Evolutionary conservation across 108 stramenopile species (phyloP), one percentile per base, ranked within the genome.

Genomic region (Cyclotella sp.): DNA sequence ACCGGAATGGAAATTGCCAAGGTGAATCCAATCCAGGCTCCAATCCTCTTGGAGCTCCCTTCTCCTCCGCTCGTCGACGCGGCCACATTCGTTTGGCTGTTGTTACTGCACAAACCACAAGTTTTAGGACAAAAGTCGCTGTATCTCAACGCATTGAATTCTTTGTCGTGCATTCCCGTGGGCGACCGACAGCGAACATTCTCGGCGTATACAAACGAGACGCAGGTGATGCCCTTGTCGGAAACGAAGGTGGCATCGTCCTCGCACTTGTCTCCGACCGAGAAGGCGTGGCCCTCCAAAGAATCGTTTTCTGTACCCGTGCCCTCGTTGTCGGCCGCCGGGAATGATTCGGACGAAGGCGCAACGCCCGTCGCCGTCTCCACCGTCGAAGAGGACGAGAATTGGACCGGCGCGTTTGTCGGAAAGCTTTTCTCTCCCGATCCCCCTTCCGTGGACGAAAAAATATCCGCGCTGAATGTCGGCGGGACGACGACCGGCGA

Each of bases 171-270:
- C 55, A 57, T 57, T 8, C 55, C 55, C 12, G 55, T 24, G 12
- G 55, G 19, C 12, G 55, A 26, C 1, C 55, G 55, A 24, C 55
- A 57, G 22, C 24, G 55, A 1, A 57, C 55, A 26, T 3, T 57
- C 3, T 57, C 55, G 12, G 55, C 21, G 24, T 57, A 57, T 5
- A 57, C 55, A 24, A 57, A 57, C 12, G 55, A 57, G n/a, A 22
- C 24, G 21, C 55, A 57, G 12, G 55, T 57, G 24, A 57, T 57
- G 1, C 55, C 55, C 55, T 57, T 57, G 55, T 57, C 22, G 22
- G 55, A 57, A 57, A 57, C 55, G 24, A 57, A 57, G 19, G 55
- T 57, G n/a, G n/a, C 21, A 57, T 57, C 55, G 55, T 57, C 55
- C 24, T 57, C 55, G 55, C 55, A 57, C 24, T 26, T 26, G 24